Conservation (phyloP, 345 rosid genomes). For the Aquilaria sinensis region DNA sequence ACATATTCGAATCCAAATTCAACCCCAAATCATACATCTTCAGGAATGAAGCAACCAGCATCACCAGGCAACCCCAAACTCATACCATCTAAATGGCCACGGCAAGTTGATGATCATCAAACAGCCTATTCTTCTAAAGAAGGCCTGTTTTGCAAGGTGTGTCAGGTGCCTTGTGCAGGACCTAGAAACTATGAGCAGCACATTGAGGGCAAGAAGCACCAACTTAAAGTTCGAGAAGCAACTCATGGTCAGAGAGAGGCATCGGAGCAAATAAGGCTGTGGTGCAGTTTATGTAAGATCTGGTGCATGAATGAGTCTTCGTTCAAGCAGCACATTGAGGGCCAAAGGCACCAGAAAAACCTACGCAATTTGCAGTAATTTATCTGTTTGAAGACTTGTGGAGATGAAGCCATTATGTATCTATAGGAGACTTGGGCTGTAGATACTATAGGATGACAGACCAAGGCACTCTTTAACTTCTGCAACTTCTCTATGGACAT, state of each 20-base stretch:
- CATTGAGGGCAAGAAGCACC: constrained; percentile 20
- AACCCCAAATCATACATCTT: constrained; percentile 2
- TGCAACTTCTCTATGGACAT: no score
- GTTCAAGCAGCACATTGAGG: constrained; percentile 10
- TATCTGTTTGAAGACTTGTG: no score
- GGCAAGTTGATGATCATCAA: neutral
- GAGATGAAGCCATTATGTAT: no score
- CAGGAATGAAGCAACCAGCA: constrained; percentile 6
- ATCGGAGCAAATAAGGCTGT: neutral
- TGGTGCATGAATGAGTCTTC: constrained; percentile 16
- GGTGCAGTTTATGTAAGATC: constrained; percentile 16
- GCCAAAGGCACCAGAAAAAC: constrained; percentile 16
- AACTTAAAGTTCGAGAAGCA: constrained; percentile 10
- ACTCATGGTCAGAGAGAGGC: neutral
- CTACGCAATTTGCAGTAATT: no score
- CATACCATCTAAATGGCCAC: neutral
- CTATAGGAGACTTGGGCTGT: no score
- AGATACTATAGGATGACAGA: no score
- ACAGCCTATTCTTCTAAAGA: neutral
- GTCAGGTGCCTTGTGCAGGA: constrained; percentile 18
- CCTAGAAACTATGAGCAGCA: constrained; percentile 15
- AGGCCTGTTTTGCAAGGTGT: constrained; percentile 12
- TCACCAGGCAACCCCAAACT: constrained; percentile 6
- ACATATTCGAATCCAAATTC: neutral
- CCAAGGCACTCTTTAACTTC: no score